A percentile compares a stretch with the other conserved stretches of the same genome.
Conservation (phyloP, 495 filamentous ascomycete genomes). For the Poronia punctata region DNA sequence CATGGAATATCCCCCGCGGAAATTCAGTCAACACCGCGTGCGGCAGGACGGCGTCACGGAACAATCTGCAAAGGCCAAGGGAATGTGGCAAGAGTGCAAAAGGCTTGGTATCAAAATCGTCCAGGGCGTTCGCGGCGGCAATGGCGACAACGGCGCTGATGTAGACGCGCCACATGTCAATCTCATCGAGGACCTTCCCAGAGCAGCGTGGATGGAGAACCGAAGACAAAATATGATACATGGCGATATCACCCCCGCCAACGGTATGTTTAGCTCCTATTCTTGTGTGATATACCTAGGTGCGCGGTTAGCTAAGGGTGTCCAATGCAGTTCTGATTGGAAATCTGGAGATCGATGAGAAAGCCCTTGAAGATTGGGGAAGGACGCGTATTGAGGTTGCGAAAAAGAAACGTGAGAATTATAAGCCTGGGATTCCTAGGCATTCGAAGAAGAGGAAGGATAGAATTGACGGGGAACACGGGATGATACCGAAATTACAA, state of each 20-base stretch:
- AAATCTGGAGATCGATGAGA: slow-evolving; percentile 1
- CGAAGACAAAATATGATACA: slow-evolving; percentile 9
- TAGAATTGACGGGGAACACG: slow-evolving; percentile 1
- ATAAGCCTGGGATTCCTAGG: not conserved
- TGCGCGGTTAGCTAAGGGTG: no score
- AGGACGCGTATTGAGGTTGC: not conserved
- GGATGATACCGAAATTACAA: slow-evolving; percentile 4
- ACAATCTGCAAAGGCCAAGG: not conserved
- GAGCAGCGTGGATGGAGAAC: not conserved
- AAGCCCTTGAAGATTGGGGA: not conserved
- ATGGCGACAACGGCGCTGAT: not conserved
- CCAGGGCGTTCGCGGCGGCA: not conserved
- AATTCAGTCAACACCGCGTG: no score
- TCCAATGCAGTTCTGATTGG: slow-evolving; percentile 4
- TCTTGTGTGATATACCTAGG: not conserved
- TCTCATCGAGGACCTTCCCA: slow-evolving; percentile 5
- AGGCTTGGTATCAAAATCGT: not conserved
- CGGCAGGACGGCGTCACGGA: not conserved
- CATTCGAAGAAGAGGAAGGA: not conserved
- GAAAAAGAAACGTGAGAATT: not conserved
- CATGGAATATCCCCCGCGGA: slow-evolving; percentile 11
- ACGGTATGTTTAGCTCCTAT: slow-evolving; percentile 1
- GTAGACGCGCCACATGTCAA: not conserved
- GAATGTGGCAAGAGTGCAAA: not conserved
- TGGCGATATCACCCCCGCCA: slow-evolving; percentile 5